Conservation (phyloP, 371 early-diverging fungal genomes). For the Mucor racemosus region DNA sequence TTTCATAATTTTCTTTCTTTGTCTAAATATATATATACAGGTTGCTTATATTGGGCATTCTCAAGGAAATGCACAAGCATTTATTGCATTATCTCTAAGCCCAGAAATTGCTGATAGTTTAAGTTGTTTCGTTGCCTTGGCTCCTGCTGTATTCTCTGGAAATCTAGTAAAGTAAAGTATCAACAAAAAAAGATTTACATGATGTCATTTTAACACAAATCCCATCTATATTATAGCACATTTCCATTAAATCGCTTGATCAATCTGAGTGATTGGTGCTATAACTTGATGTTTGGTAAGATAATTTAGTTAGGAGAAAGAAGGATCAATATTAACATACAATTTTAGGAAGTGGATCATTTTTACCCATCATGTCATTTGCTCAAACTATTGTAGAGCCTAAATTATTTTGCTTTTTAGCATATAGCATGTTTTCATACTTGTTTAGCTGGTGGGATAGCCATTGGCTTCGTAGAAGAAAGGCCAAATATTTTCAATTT, state of each 20-base stretch:
- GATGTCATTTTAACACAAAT: slow-evolving; percentile 4
- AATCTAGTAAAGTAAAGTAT: slow-evolving; percentile 42
- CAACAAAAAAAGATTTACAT: neutral
- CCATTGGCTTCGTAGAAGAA: slow-evolving; percentile 58
- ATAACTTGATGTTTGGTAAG: slow-evolving; percentile 42
- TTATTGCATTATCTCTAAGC: slow-evolving; percentile 49
- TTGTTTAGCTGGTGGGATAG: slow-evolving; percentile 65
- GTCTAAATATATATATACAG: slow-evolving; percentile 4
- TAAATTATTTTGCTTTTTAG: slow-evolving; percentile 36
- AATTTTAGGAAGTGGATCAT: slow-evolving; percentile 43
- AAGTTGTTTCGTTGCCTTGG: slow-evolving; percentile 59
- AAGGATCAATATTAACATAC: neutral
- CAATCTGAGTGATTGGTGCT: slow-evolving; percentile 30
- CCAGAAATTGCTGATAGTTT: slow-evolving; percentile 48
- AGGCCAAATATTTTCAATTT: slow-evolving; percentile 62
- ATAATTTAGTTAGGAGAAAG: neutral
- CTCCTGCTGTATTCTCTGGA: slow-evolving; percentile 62
- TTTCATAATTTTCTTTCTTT: neutral
- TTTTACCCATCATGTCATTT: slow-evolving; percentile 54
- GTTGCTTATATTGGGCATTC: slow-evolving; percentile 63
- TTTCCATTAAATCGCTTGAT: slow-evolving; percentile 39
- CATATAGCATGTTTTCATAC: slow-evolving; percentile 62
- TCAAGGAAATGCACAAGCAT: slow-evolving; percentile 65
- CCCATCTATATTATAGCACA: slow-evolving; percentile 22
- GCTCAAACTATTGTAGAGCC: slow-evolving; percentile 40